Conservation (phyloP, 768 basidiomycete species). For the Trametes elegans region DNA sequence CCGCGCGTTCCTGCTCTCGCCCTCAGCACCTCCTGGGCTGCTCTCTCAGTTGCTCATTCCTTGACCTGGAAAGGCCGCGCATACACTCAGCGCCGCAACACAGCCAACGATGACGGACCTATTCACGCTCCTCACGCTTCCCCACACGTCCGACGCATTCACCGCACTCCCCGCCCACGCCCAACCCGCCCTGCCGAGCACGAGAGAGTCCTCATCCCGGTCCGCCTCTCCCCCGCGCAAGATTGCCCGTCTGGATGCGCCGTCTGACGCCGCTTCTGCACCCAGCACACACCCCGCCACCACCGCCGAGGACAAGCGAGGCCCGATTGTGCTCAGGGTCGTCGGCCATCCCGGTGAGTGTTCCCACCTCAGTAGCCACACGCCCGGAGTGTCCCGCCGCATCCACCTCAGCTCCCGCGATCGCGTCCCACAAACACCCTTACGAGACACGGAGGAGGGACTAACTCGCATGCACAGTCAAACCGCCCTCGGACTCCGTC, state of each 20-base stretch:
- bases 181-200: background rate
- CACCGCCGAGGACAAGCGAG: conserved; percentile 23
- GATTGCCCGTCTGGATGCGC: conserved; percentile 60
- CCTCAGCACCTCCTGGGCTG: background rate
- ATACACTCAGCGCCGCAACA: no score
- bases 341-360: conserved; percentile 38
- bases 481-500: background rate
- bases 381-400: no score
- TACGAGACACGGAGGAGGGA: no score
- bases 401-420: background rate
- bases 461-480: conserved; percentile 15
- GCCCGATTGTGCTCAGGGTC: conserved; percentile 48
- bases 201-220: conserved; percentile 35
- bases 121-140: conserved; percentile 25
- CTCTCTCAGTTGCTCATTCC: background rate
- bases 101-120: conserved; percentile 26
- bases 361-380: no score
- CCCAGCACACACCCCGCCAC: conserved; percentile 43
- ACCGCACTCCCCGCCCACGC: conserved; percentile 16
- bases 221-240: conserved; percentile 64
- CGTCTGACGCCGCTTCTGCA: conserved; percentile 68
- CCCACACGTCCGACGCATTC: conserved; percentile 25
- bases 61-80: no score
- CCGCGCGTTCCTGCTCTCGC: background rate
- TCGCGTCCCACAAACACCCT: no score